Percentiles rank a stretch among this genome's conserved stretches.
These are phyloP conservation scores for Fusarium anguioides DNA, from an alignment of 2,329 filamentous ascomycete species.

Conservation along the genomic window DNA sequence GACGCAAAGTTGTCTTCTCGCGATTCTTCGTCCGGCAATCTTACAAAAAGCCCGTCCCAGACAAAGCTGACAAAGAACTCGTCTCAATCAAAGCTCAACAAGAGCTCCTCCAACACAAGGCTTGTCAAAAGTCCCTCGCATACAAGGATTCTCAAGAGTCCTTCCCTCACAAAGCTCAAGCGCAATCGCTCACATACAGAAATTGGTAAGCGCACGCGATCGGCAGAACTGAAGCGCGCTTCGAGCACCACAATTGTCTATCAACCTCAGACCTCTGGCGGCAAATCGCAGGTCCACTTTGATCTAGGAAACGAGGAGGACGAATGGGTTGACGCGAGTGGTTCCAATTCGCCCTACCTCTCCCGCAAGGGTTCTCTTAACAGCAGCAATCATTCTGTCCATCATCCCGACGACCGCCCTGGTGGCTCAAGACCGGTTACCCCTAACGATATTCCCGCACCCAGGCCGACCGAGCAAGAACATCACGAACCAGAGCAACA, in stretches of 20 bases:
- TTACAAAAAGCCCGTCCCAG: slow-evolving; percentile 67
- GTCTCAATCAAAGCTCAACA: slow-evolving; percentile 64
- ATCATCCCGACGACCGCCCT: slow-evolving; percentile 50
- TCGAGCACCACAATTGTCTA: slow-evolving; percentile 62
- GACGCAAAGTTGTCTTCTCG: slow-evolving; percentile 61
- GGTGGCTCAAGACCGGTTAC: slow-evolving; percentile 52
- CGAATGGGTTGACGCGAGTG: slow-evolving; percentile 76
- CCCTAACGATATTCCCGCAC: slow-evolving; percentile 43
- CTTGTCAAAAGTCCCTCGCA: slow-evolving; percentile 48
- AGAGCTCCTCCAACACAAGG: slow-evolving; percentile 58
- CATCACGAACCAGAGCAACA: slow-evolving; percentile 19
- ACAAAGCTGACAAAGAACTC: slow-evolving; percentile 65
- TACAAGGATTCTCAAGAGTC: slow-evolving; percentile 63
- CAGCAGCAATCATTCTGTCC: slow-evolving; percentile 61
- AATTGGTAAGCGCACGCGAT: slow-evolving; percentile 66
- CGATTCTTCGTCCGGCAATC: slow-evolving; percentile 56
- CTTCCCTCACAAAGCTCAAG: slow-evolving; percentile 62
- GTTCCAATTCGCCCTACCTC: slow-evolving; percentile 69
- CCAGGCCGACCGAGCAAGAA: slow-evolving; percentile 23
- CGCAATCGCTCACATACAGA: slow-evolving; percentile 40
- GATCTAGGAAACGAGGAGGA: slow-evolving; percentile 69
- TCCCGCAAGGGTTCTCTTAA: slow-evolving; percentile 60
- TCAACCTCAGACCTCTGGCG: slow-evolving; percentile 56
- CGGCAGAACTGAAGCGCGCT: slow-evolving; percentile 64
- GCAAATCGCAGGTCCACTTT: slow-evolving; percentile 69